phyloP scores from a whole-genome alignment of 2,329 filamentous ascomycete genomes.

The Aspergillus viridinutans region DNA sequence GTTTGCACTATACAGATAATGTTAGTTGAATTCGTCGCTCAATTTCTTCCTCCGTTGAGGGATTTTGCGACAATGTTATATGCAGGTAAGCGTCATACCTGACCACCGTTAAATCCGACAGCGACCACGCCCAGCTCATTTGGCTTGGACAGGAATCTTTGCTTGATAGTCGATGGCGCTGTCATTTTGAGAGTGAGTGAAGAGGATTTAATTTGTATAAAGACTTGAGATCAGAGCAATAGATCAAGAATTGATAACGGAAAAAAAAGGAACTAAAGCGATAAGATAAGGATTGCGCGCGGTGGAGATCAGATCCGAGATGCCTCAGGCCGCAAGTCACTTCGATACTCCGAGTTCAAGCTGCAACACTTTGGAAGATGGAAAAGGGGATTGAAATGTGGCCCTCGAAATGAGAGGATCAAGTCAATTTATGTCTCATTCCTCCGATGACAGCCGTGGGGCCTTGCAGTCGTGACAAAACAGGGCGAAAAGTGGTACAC shows the following conservation, averaged over 20 bases:
- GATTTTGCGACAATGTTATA: background rate
- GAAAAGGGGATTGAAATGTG: background rate
- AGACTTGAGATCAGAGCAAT: background rate
- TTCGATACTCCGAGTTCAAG: background rate
- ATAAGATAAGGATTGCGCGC: constrained; percentile 17
- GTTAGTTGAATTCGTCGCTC: background rate
- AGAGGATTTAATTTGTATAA: constrained; percentile 3
- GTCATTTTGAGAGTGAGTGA: constrained; percentile 41
- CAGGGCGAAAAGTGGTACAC: background rate
- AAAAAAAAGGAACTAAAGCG: constrained; percentile 10
- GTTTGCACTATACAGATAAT: constrained; percentile 62
- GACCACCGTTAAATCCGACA: constrained; percentile 93
- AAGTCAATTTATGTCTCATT: constrained; percentile 3
- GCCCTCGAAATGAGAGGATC: background rate
- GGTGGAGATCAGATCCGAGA: constrained; percentile 1
- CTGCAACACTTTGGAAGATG: background rate
- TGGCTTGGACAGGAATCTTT: constrained; percentile 74
- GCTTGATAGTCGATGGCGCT: constrained; percentile 54
- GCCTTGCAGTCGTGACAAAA: constrained; percentile 9
- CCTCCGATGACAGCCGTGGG: constrained; percentile 7
- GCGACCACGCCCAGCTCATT: constrained; percentile 86
- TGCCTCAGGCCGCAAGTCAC: background rate
- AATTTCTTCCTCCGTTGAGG: background rate
- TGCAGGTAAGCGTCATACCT: constrained; percentile 56
- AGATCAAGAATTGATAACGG: constrained; percentile 9